Evolutionary conservation across 352 stramenopile species (phyloP), one percentile per base, ranked within the genome.

Genomic region (Synura sp.): DNA sequence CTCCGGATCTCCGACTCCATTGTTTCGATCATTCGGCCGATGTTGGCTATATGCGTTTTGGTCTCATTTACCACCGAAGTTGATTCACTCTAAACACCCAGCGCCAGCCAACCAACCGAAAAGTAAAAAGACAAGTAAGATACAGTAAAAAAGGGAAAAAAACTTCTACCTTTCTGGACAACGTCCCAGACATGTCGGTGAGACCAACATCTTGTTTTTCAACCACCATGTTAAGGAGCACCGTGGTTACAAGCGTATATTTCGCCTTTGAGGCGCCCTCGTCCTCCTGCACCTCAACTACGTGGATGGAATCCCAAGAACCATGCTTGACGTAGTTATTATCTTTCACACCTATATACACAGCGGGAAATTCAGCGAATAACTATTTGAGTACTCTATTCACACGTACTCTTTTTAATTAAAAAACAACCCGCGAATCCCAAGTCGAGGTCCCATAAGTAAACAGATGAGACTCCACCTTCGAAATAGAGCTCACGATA

Each of bases 401-500:
- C 55, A 41, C 87, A 34, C 2, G 95, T 87, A 69, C 94, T 89
- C 81, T 98, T 98, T 78, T 96, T 91, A 38, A 98, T 92, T 22
- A 97, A 85, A 79, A 98, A 96, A 79, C 90, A 95, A 17, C 92
- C 92, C 0, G 90, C 92, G 84, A 97, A 97, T 42, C 90, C 91
- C 0, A 89, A 86, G 15, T 97, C 93, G 32, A 96, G 85, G 80
- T 98, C 92, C 93, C 93, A 98, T 84, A 98, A 93, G 86, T 97
- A 97, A 34, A 97, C 93, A 14, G 88, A 94, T 27, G 91, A 96
- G 60, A 94, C 88, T 42, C 91, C 91, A 12, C 90, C 89, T 77
- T 94, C 90, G 84, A 97, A 99, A 84, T 99, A 99, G 38, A 98
- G 85, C 83, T 97, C 90, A 19, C 91, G 85, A 84, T 99, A 99